Evolutionary conservation across 768 basidiomycete genomes (phyloP).

Genomic region (Rhizopogon salebrosus): DNA sequence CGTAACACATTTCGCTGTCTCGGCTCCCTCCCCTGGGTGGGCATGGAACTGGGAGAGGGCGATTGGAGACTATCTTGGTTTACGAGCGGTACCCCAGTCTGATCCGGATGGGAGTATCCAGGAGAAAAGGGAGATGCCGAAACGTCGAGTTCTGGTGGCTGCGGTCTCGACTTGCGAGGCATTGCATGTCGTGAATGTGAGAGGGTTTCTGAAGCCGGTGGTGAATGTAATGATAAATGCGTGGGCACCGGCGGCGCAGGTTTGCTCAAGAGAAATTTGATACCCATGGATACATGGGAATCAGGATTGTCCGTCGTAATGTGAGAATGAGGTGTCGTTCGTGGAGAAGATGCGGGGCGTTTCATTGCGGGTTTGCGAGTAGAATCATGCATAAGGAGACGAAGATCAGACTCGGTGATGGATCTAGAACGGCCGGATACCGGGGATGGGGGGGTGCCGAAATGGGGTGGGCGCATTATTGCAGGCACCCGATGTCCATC

Average conservation of each 20-base stretch:
- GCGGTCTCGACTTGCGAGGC: slow-evolving; percentile 15
- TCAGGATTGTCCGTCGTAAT: not conserved
- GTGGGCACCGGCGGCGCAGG: slow-evolving; percentile 21
- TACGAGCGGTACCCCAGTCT: slow-evolving; percentile 1
- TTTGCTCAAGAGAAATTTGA: slow-evolving; percentile 33
- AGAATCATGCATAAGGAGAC: not conserved
- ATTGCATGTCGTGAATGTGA: slow-evolving; percentile 7
- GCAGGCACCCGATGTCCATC: slow-evolving; percentile 6
- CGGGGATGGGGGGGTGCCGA: slow-evolving; percentile 8
- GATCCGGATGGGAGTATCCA: slow-evolving; percentile 13
- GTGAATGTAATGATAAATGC: slow-evolving; percentile 17
- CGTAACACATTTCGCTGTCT: slow-evolving; percentile 27
- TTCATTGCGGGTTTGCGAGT: not conserved
- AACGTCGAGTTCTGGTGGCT: slow-evolving; percentile 16
- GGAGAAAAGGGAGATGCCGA: slow-evolving; percentile 5
- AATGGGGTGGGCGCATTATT: slow-evolving; percentile 4
- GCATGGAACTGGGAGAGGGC: not conserved
- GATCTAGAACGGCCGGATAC: slow-evolving; percentile 12
- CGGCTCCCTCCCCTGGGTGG: slow-evolving; percentile 7
- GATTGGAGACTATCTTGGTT: slow-evolving; percentile 13
- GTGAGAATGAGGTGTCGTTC: slow-evolving; percentile 11
- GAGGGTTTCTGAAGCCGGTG: slow-evolving; percentile 8
- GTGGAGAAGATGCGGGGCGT: slow-evolving; percentile 3
- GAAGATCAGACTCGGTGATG: slow-evolving; percentile 15
- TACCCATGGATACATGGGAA: slow-evolving; percentile 17